A percentile compares a stretch with the other conserved stretches of the same genome.
phyloP scores from a whole-genome alignment of 1,139 yeast species.

The Meyerozyma elateridarum region DNA sequence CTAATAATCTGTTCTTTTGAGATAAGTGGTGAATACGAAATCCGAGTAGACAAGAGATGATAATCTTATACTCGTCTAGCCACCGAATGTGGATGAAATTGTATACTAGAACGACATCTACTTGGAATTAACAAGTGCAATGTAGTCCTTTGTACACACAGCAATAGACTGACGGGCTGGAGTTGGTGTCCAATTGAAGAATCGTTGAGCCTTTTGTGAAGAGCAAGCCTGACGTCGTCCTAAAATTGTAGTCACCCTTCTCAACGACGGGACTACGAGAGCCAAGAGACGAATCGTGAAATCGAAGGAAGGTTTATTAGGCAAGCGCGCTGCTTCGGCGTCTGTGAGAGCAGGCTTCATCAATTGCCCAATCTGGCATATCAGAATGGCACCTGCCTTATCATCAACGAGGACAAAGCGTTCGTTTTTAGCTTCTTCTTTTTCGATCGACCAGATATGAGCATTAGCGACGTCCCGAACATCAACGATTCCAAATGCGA shows the following conservation, averaged over 20 bases:
- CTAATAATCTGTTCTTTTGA: no score
- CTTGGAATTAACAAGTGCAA: no score
- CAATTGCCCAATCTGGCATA: neutral
- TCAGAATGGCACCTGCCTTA: no score
- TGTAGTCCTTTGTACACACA: neutral
- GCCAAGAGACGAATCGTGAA: neutral
- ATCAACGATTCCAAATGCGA: constrained; percentile 5
- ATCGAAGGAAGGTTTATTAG: neutral
- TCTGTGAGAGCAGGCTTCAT: constrained; percentile 1
- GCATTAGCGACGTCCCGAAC: constrained; percentile 9
- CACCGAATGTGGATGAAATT: no score
- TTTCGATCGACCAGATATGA: constrained; percentile 20
- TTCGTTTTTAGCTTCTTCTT: constrained; percentile 18
- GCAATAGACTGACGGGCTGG: constrained; percentile 5
- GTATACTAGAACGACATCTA: no score
- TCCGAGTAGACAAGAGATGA: no score
- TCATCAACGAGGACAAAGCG: constrained; percentile 23
- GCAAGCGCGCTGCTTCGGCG: neutral
- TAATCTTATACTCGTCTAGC: no score
- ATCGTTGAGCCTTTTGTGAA: constrained; percentile 6
- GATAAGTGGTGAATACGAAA: no score
- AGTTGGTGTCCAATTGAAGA: constrained; percentile 10
- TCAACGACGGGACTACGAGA: neutral
- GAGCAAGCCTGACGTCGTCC: neutral
- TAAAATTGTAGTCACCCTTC: neutral